These are phyloP conservation scores for Aspergillus terreus DNA, from an alignment of 2,329 filamentous ascomycete species.

Conservation along the genomic window DNA sequence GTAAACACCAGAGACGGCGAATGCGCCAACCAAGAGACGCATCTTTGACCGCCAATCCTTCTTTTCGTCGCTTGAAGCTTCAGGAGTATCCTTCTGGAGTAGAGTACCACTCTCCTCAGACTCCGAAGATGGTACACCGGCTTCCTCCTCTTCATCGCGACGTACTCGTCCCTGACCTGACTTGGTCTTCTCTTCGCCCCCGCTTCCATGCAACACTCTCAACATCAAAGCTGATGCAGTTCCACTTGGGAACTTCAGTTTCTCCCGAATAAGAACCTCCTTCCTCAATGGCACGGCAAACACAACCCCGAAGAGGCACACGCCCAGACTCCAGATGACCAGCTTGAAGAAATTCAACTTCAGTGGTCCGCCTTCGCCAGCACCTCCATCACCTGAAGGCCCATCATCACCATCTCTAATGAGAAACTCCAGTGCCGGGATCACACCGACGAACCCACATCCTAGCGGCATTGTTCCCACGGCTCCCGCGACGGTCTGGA, in stretches of 20 bases:
- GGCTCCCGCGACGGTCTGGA: constrained; percentile 91
- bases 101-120: constrained; percentile 44
- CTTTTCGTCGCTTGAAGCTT: constrained; percentile 33
- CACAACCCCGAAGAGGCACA: constrained; percentile 95
- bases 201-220: constrained; percentile 72
- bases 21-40: constrained; percentile 56
- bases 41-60: constrained; percentile 62
- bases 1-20: constrained; percentile 56
- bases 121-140: constrained; percentile 32
- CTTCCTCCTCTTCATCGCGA: constrained; percentile 25
- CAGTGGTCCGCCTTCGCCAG: constrained; percentile 75
- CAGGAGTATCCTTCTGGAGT: constrained; percentile 42
- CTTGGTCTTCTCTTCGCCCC: constrained; percentile 40
- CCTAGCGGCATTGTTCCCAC: constrained; percentile 97
- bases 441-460: constrained; percentile 91
- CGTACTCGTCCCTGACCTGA: constrained; percentile 13
- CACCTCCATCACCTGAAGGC: constrained; percentile 65
- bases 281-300: constrained; percentile 88
- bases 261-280: constrained; percentile 90
- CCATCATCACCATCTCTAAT: constrained; percentile 74
- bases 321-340: constrained; percentile 83
- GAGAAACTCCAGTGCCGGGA: constrained; percentile 87
- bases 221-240: constrained; percentile 95
- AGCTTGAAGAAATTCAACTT: constrained; percentile 70
- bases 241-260: constrained; percentile 89